phyloP scores from a whole-genome alignment of 768 basidiomycete genomes.

The Termitomyces sp. region DNA sequence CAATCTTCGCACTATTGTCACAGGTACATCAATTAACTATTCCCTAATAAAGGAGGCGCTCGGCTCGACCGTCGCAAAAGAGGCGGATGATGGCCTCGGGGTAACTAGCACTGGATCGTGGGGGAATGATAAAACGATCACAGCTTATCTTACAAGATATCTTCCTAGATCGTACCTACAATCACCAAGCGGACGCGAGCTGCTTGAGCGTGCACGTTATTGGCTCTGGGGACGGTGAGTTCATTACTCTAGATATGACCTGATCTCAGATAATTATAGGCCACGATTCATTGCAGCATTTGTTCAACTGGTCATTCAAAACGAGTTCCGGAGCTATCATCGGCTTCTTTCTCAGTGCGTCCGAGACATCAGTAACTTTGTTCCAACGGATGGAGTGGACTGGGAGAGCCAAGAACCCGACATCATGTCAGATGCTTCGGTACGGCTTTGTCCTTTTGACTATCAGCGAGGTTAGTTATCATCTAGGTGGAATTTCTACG shows the following conservation, averaged over 20 bases:
- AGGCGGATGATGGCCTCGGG: not conserved
- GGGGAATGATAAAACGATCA: not conserved
- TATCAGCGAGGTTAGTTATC: not conserved
- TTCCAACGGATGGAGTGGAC: not conserved
- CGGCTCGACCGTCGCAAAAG: not conserved
- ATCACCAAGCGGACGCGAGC: not conserved
- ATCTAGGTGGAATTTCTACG: not conserved
- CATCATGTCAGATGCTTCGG: not conserved
- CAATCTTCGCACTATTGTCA: not conserved
- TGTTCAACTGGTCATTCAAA: not conserved
- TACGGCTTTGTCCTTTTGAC: not conserved
- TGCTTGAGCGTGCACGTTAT: not conserved
- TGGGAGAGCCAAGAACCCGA: not conserved
- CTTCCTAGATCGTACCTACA: not conserved
- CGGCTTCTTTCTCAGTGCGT: not conserved
- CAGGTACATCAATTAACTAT: not conserved
- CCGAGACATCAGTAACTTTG: not conserved
- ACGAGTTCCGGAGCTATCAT: not conserved
- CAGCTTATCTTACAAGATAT: not conserved
- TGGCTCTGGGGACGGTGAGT: conserved; percentile 3
- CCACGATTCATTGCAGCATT: not conserved
- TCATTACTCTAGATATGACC: not conserved
- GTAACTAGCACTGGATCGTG: not conserved
- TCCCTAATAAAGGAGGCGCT: not conserved
- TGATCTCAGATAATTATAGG: not conserved